Percentiles rank a stretch among this genome's conserved stretches.
These are phyloP conservation scores for Mallotus nudiflorus DNA, from an alignment of 345 rosid species.

Conservation along the genomic window DNA sequence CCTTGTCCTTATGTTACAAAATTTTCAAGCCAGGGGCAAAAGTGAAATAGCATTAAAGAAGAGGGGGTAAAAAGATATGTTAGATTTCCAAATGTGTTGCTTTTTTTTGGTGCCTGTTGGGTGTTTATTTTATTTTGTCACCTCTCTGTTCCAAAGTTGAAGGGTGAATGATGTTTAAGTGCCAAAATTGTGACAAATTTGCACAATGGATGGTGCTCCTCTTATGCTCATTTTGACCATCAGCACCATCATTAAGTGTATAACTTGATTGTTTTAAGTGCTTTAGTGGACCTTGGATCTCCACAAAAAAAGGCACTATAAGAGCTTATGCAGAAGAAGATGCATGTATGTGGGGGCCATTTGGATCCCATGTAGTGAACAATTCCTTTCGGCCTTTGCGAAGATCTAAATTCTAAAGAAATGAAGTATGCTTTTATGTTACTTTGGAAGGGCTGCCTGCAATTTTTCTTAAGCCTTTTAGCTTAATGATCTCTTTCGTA, in stretches of 20 bases:
- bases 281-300: slow-evolving; percentile 25
- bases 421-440: not conserved
- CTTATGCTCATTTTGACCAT: slow-evolving; percentile 7
- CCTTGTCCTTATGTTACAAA: not conserved
- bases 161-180: slow-evolving; percentile 18
- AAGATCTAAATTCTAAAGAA: slow-evolving; percentile 27
- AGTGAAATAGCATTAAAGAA: slow-evolving; percentile 8
- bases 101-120: slow-evolving; percentile 19
- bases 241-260: slow-evolving; percentile 19
- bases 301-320: slow-evolving; percentile 6
- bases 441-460: not conserved
- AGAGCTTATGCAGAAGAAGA: slow-evolving; percentile 7
- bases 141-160: slow-evolving; percentile 40
- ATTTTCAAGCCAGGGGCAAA: not conserved
- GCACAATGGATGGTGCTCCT: slow-evolving; percentile 27
- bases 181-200: slow-evolving; percentile 4
- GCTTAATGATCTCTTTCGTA: slow-evolving; percentile 13
- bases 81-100: not conserved
- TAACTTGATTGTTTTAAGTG: not conserved
- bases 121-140: slow-evolving; percentile 23
- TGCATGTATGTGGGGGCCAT: slow-evolving; percentile 32
- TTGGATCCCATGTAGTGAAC: slow-evolving; percentile 9
- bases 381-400: slow-evolving; percentile 23
- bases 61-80: not conserved
- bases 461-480: not conserved